Conservation (phyloP, 1,284 basidiomycete species). For the Neonothopanus nambi region DNA sequence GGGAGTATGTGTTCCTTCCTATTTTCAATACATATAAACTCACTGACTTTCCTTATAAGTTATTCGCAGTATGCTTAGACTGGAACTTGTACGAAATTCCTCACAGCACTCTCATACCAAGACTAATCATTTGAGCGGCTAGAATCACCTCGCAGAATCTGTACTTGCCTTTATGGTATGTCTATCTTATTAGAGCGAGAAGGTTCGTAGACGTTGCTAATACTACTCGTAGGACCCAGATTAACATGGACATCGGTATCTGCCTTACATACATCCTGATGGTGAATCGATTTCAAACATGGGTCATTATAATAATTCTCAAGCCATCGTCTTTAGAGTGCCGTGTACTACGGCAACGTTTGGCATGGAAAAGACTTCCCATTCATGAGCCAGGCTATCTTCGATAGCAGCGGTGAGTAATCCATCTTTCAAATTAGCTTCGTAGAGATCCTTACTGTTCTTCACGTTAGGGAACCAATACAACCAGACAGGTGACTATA, state of each 20-base stretch:
- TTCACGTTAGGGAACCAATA: neutral
- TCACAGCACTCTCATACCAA: no score
- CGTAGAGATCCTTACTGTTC: slow-evolving; percentile 3
- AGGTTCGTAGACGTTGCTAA: neutral
- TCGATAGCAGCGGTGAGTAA: slow-evolving; percentile 10
- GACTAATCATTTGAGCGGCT: no score
- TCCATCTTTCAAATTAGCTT: neutral
- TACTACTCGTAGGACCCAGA: slow-evolving; percentile 16
- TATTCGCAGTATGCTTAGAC: slow-evolving; percentile 14
- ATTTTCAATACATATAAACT: neutral
- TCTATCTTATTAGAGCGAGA: neutral
- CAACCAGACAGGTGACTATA: slow-evolving; percentile 10
- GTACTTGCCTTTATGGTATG: slow-evolving; percentile 11
- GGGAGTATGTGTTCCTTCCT: slow-evolving; percentile 13
- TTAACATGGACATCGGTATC: slow-evolving; percentile 12
- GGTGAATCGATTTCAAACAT: no score
- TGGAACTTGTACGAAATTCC: slow-evolving; percentile 10
- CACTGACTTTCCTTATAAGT: neutral
- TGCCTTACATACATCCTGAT: neutral
- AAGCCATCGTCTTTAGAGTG: slow-evolving; percentile 13
- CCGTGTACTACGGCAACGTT: slow-evolving; percentile 21
- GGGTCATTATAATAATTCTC: slow-evolving; percentile 3
- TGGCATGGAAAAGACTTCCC: slow-evolving; percentile 20
- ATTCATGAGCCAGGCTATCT: slow-evolving; percentile 19
- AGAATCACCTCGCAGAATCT: slow-evolving; percentile 13